Evolutionary conservation across 345 rosid genomes (phyloP).

Genomic region (Eutrema yunnanense): DNA sequence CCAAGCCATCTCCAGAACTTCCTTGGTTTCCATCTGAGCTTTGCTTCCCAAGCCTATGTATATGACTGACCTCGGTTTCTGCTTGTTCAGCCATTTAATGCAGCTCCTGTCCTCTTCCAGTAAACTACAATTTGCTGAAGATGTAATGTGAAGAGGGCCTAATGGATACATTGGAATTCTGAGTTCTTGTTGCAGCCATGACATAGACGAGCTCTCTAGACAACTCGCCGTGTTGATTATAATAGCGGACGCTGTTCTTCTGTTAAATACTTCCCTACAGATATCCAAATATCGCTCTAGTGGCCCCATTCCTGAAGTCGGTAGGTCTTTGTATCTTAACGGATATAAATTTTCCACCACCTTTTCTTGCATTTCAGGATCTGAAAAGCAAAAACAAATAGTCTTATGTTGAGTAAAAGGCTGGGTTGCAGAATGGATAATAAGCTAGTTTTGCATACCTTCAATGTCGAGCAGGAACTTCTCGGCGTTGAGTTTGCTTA

Average conservation of each 20-base stretch:
- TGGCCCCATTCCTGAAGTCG: constrained; percentile 1
- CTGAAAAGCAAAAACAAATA: neutral
- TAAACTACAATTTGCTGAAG: neutral
- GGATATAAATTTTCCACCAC: constrained; percentile 12
- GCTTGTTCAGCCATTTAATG: constrained; percentile 45
- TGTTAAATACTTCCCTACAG: constrained; percentile 1
- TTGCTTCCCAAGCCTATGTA: constrained; percentile 61
- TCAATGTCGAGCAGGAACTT: constrained; percentile 7
- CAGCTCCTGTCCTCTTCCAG: constrained; percentile 32
- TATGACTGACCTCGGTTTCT: constrained; percentile 36
- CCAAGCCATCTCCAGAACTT: constrained; percentile 27
- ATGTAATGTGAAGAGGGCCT: constrained; percentile 25
- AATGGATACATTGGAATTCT: constrained; percentile 1
- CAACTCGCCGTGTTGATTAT: constrained; percentile 18
- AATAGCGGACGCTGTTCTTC: constrained; percentile 3
- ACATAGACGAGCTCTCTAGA: constrained; percentile 17
- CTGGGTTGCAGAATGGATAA: neutral
- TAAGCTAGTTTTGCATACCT: constrained; percentile 1
- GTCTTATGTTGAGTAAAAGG: neutral
- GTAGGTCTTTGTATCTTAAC: constrained; percentile 21
- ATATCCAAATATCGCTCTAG: neutral
- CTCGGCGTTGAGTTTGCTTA: neutral
- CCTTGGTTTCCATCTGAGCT: constrained; percentile 17
- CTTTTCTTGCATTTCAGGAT: constrained; percentile 10
- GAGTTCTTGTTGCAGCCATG: constrained; percentile 23